Base-by-base conservation (phyloP, 1,139 yeast species). In the Hansenula anomala region DNA sequence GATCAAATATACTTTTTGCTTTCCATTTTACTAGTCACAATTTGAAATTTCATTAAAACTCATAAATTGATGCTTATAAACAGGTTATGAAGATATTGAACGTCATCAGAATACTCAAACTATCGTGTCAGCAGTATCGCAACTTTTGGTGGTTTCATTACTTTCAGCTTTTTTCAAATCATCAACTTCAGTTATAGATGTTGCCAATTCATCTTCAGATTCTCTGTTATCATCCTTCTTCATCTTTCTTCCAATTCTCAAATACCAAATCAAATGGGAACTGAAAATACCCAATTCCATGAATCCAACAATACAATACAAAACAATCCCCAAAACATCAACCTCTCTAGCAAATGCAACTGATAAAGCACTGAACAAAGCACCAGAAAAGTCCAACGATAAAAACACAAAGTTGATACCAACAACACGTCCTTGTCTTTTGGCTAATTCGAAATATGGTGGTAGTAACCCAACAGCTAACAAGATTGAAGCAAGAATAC, bases 401-500 rank as follows among this genome's bases (percentile, higher is more conserved):
- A 86, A 66, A 49, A 87, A 87, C 8, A 80, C 56, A 52, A 86
- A 85, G 55, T 85, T 85, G 54, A 87, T 78, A 1, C 96, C 96
- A n/a, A 85, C 73, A 14, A 86, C 95, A 34, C 82, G 63, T 5
- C 95, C 95, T 38, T 72, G 59, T 47, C 92, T 71, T 55, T 82
- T 82, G 33, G 76, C 75, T 25, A 86, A 63, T 55, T 87, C 95
- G 53, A 77, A 80, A 58, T 86, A 87, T n/a, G 95, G 95, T 1
- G 95, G 95, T 6, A 87, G 52, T 33, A 87, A 67, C 0, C 96
- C 96, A 12, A 73, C 51, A 0, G 85, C 90, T 20, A 86, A 65
- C 26, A 84, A 57, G 0, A 86, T 65, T 2, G 88, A 77, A 0
- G 95, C 95, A 36, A 84, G 51, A 17, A 83, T 69, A 5, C 95